Conservation (phyloP, 192 early-diverging fungal species). For the Physocladia obscura region DNA sequence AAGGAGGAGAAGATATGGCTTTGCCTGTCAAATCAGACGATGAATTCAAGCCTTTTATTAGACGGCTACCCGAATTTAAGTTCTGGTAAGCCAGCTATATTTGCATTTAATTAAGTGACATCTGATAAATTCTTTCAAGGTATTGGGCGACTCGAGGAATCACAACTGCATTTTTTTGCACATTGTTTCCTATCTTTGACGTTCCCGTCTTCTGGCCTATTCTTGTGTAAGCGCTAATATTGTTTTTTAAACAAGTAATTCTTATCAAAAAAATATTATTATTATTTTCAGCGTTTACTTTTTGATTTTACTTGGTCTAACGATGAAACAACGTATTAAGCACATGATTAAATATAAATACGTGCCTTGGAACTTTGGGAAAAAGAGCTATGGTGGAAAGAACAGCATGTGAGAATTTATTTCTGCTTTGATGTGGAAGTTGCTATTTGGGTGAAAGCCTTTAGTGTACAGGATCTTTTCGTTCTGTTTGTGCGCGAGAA, state of each 20-base stretch:
- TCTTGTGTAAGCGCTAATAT: conserved; percentile 57
- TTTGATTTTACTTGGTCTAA: conserved; percentile 85
- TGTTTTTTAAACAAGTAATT: too few relatives aligned
- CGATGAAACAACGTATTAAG: conserved; percentile 94
- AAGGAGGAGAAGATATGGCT: conserved; percentile 57
- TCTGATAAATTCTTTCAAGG: too few relatives aligned
- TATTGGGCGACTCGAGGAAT: conserved; percentile 79
- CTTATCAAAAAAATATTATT: not conserved
- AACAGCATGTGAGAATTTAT: too few relatives aligned
- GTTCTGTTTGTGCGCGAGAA: too few relatives aligned
- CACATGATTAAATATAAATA: conserved; percentile 94
- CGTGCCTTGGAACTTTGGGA: conserved; percentile 53
- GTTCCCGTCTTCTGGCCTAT: conserved; percentile 99
- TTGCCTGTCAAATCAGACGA: conserved; percentile 86
- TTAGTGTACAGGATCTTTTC: too few relatives aligned
- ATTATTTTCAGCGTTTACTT: conserved; percentile 76
- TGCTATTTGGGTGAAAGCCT: too few relatives aligned
- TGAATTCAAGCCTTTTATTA: conserved; percentile 95
- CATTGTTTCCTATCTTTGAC: conserved; percentile 83
- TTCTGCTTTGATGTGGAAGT: too few relatives aligned
- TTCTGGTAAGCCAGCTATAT: conserved; percentile 94
- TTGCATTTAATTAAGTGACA: not conserved
- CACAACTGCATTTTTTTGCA: conserved; percentile 79
- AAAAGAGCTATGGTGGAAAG: conserved; percentile 42
- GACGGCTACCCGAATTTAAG: conserved; percentile 96